A percentile compares a stretch with the other conserved stretches of the same genome.
These are phyloP conservation scores for Aurantiochytrium sp. DNA, from an alignment of 108 stramenopile species.

Conservation along the genomic window DNA sequence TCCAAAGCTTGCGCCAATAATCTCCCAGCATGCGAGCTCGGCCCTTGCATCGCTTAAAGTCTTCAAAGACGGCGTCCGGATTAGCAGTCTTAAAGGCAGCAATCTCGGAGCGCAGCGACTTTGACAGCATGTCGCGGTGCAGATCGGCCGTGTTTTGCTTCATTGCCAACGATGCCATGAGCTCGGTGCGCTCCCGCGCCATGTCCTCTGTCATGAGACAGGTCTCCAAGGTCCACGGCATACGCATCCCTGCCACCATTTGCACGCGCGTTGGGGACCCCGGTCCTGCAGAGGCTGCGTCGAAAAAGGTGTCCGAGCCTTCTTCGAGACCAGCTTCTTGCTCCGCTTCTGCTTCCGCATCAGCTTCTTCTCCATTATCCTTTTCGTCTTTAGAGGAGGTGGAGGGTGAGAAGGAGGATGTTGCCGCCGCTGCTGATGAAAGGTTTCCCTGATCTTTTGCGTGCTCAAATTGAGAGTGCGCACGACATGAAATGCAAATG, in stretches of 20 bases:
- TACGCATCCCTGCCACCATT: neutral
- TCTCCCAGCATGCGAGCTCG: neutral
- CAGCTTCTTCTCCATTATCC: neutral
- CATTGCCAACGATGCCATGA: neutral
- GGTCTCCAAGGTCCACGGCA: neutral
- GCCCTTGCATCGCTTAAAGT: slow-evolving; percentile 10
- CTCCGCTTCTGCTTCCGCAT: neutral
- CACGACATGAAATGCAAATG: neutral
- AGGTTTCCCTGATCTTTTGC: neutral
- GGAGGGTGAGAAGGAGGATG: too few relatives aligned
- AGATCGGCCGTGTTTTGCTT: neutral
- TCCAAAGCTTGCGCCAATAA: neutral
- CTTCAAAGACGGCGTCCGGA: neutral
- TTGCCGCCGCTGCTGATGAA: neutral
- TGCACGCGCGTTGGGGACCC: neutral
- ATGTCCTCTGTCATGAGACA: neutral
- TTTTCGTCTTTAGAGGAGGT: neutral
- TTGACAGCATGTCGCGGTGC: neutral
- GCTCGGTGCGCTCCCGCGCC: neutral
- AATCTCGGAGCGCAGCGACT: neutral
- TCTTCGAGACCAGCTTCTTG: neutral
- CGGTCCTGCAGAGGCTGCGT: neutral
- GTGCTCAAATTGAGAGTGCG: neutral
- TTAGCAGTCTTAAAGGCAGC: neutral
- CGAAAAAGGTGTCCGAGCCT: neutral